phyloP scores from a whole-genome alignment of 805 yeast genomes.

The Ogataea ramenticola region DNA sequence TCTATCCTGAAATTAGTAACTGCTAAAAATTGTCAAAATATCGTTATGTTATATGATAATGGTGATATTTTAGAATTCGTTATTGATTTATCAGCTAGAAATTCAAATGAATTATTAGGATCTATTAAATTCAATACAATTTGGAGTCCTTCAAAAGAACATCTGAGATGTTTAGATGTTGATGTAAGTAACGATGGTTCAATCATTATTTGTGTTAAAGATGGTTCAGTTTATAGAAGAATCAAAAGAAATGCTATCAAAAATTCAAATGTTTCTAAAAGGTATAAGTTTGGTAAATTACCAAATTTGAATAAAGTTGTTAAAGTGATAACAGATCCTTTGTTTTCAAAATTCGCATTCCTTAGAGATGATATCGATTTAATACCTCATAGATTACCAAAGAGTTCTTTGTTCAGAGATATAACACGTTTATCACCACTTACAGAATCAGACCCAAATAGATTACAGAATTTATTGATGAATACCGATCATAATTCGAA shows the following conservation, averaged over 20 bases:
- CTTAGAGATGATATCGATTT: constrained; percentile 54
- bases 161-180: constrained; percentile 55
- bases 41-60: constrained; percentile 46
- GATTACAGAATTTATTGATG: constrained; percentile 2
- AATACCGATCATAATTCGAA: background rate
- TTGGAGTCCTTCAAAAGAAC: constrained; percentile 60
- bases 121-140: constrained; percentile 37
- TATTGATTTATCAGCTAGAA: constrained; percentile 16
- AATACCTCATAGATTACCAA: constrained; percentile 47
- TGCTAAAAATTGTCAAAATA: constrained; percentile 31
- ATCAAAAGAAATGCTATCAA: constrained; percentile 28
- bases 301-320: constrained; percentile 50
- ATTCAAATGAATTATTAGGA: constrained; percentile 31
- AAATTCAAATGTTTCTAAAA: constrained; percentile 19
- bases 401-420: constrained; percentile 43
- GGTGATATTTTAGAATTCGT: constrained; percentile 48
- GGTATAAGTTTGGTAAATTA: constrained; percentile 46
- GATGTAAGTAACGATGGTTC: constrained; percentile 67
- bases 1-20: constrained; percentile 26
- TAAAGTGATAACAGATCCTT: constrained; percentile 58
- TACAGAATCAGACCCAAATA: constrained; percentile 15
- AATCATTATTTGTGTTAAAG: constrained; percentile 54
- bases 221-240: constrained; percentile 58
- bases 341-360: constrained; percentile 60
- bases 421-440: constrained; percentile 49